These are phyloP conservation scores for Tricholoma hemisulphureum DNA, from an alignment of 768 basidiomycete genomes.

Conservation along the genomic window DNA sequence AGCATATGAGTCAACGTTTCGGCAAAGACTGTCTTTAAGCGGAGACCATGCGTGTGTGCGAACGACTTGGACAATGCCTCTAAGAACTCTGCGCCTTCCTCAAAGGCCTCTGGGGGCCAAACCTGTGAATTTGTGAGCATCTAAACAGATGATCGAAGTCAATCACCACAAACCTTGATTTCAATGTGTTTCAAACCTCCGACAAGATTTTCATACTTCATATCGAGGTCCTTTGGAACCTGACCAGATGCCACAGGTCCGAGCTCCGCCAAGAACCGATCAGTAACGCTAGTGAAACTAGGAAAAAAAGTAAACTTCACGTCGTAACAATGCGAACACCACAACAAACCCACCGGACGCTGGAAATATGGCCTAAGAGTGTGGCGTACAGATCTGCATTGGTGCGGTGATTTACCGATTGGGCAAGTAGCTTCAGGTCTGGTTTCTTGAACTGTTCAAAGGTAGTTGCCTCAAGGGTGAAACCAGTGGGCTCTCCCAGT, in stretches of 20 bases:
- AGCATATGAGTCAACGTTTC: constrained; percentile 75
- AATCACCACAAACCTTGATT: constrained; percentile 58
- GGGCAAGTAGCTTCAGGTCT: constrained; percentile 60
- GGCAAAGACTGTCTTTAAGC: constrained; percentile 81
- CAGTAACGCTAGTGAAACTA: constrained; percentile 91
- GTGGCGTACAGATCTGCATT: constrained; percentile 84
- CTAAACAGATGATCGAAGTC: not conserved
- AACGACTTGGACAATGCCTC: constrained; percentile 81
- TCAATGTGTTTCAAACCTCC: constrained; percentile 78
- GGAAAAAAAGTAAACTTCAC: not conserved
- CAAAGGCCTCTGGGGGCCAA: constrained; percentile 91
- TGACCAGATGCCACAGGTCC: constrained; percentile 71
- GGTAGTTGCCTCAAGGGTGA: constrained; percentile 81
- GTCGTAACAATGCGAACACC: not conserved
- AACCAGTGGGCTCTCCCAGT: constrained; percentile 73
- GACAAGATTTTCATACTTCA: constrained; percentile 81
- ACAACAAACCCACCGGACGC: constrained; percentile 65
- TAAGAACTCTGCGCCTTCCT: constrained; percentile 90
- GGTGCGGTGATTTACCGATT: constrained; percentile 72
- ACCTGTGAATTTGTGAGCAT: constrained; percentile 49
- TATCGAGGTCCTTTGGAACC: constrained; percentile 76
- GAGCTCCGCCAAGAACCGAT: constrained; percentile 82
- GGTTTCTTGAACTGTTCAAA: constrained; percentile 82
- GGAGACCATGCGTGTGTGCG: constrained; percentile 77
- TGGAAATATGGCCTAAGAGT: constrained; percentile 81